Percentiles rank a stretch among this genome's conserved stretches.
Conservation (phyloP, 805 yeast genomes). For the Diddensiella transvaalensis region DNA sequence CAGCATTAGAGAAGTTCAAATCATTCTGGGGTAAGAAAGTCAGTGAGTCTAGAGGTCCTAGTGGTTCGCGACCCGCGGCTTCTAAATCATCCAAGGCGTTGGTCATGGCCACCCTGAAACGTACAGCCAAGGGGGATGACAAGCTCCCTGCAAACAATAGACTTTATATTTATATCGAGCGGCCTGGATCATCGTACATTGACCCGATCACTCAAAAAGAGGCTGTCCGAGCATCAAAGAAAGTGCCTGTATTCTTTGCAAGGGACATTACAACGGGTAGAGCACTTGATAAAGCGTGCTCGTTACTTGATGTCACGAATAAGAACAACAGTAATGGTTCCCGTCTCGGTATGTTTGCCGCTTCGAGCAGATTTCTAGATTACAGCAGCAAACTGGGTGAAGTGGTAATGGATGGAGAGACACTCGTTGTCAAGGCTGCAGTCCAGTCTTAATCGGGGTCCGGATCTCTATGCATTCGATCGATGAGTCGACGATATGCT, state of each 20-base stretch:
- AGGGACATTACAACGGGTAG: slow-evolving; percentile 23
- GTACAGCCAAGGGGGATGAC: slow-evolving; percentile 38
- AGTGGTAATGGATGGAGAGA: slow-evolving; percentile 15
- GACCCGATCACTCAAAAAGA: slow-evolving; percentile 22
- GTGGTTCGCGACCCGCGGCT: slow-evolving; percentile 1
- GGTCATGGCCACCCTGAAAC: slow-evolving; percentile 26
- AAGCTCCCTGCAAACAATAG: slow-evolving; percentile 33
- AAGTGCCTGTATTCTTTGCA: slow-evolving; percentile 25
- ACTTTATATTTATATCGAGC: slow-evolving; percentile 30
- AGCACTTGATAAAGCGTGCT: slow-evolving; percentile 27
- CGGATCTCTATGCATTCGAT: slow-evolving; percentile 5
- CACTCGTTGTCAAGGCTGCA: slow-evolving; percentile 10
- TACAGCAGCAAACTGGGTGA: slow-evolving; percentile 17
- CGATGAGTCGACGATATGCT: slow-evolving; percentile 18
- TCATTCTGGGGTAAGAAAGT: slow-evolving; percentile 18
- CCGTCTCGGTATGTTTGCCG: slow-evolving; percentile 14
- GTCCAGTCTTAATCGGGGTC: background rate
- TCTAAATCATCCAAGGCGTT: slow-evolving; percentile 2
- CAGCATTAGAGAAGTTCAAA: slow-evolving; percentile 15
- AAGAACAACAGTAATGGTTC: slow-evolving; percentile 16
- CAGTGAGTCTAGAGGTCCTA: slow-evolving; percentile 1
- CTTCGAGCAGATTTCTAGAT: slow-evolving; percentile 1
- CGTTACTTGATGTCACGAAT: slow-evolving; percentile 22
- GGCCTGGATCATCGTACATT: slow-evolving; percentile 21
- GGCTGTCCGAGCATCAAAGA: slow-evolving; percentile 24